Conservation (phyloP, 169 alveolate species). For the Plasmodium falciparum region DNA sequence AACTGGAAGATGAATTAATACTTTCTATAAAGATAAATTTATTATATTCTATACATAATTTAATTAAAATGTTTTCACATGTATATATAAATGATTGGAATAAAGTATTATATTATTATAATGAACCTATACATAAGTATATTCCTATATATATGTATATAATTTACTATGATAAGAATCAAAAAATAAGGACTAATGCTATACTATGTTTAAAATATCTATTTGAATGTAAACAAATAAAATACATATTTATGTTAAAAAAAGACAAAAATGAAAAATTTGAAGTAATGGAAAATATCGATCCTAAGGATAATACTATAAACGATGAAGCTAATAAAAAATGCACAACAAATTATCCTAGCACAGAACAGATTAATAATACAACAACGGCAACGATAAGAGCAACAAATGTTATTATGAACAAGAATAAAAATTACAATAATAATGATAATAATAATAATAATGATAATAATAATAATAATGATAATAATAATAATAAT, state of each 20-base stretch:
- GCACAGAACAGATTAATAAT: too few species aligned
- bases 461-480: too few species aligned
- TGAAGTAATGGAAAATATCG: not conserved
- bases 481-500: too few species aligned
- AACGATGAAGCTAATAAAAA: not conserved
- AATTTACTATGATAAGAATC: slow-evolving; percentile 29
- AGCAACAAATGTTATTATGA: too few species aligned
- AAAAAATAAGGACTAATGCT: slow-evolving; percentile 46
- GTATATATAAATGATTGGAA: slow-evolving; percentile 74
- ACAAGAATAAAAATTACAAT: too few species aligned
- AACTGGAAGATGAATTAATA: slow-evolving; percentile 48
- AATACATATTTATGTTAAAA: slow-evolving; percentile 44
- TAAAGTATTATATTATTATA: slow-evolving; percentile 59
- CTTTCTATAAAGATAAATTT: slow-evolving; percentile 32
- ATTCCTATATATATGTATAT: slow-evolving; percentile 54
- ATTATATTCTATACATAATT: slow-evolving; percentile 47
- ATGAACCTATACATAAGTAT: slow-evolving; percentile 39
- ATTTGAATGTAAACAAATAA: slow-evolving; percentile 69
- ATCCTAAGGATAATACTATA: not conserved
- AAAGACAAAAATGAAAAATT: not conserved
- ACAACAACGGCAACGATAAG: too few species aligned
- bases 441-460: too few species aligned
- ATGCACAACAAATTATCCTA: not conserved
- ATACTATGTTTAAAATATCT: slow-evolving; percentile 61
- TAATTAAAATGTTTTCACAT: slow-evolving; percentile 68